phyloP scores from a whole-genome alignment of 2,329 filamentous ascomycete species.

The Cladosporium phlei region DNA sequence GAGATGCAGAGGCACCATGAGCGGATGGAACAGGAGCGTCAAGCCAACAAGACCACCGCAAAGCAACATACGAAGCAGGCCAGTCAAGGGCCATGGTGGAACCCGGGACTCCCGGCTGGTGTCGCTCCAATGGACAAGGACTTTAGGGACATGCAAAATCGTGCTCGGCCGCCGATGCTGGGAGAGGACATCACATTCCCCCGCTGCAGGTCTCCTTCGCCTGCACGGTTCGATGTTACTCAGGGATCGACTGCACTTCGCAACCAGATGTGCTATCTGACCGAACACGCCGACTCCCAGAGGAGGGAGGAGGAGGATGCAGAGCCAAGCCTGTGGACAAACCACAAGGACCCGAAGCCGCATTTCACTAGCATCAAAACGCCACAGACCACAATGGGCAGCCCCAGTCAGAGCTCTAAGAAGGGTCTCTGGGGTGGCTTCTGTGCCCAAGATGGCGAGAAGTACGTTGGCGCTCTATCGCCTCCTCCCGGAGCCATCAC shows the following conservation, averaged over 20 bases:
- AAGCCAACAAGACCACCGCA: slow-evolving; percentile 37
- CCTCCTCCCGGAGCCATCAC: slow-evolving; percentile 25
- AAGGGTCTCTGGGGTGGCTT: slow-evolving; percentile 73
- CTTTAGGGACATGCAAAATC: slow-evolving; percentile 25
- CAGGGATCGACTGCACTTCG: slow-evolving; percentile 52
- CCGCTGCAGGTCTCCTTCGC: slow-evolving; percentile 74
- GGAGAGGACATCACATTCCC: slow-evolving; percentile 77
- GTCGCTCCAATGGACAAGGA: background rate
- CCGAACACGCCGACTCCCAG: slow-evolving; percentile 45
- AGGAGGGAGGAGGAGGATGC: slow-evolving; percentile 49
- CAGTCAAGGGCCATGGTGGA: slow-evolving; percentile 35
- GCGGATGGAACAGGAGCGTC: slow-evolving; percentile 51
- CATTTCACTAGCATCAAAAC: slow-evolving; percentile 17
- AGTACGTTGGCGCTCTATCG: slow-evolving; percentile 21
- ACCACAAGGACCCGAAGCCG: slow-evolving; percentile 4
- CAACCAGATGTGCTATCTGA: slow-evolving; percentile 47
- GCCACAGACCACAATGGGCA: background rate
- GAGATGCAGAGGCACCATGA: slow-evolving; percentile 77
- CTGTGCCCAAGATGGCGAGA: slow-evolving; percentile 45
- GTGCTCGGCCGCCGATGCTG: slow-evolving; percentile 76
- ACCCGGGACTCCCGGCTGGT: slow-evolving; percentile 27
- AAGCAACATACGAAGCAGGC: slow-evolving; percentile 11
- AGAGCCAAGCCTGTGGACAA: slow-evolving; percentile 19
- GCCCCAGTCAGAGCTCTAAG: slow-evolving; percentile 7
- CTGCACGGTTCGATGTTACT: slow-evolving; percentile 76